phyloP scores from a whole-genome alignment of 805 yeast species.

The Clavispora phyllophila region DNA sequence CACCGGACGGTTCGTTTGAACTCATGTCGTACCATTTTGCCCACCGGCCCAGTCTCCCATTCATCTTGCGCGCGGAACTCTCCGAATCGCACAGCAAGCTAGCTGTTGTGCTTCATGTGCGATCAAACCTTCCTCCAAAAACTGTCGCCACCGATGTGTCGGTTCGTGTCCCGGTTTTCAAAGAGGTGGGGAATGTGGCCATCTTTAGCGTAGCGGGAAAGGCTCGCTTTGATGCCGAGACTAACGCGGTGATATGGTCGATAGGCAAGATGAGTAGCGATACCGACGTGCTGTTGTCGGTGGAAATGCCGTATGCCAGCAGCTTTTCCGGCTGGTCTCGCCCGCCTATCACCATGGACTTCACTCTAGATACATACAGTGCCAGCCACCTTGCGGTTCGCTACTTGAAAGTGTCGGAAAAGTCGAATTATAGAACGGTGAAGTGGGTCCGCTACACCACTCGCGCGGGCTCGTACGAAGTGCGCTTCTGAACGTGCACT shows the following conservation, averaged over 20 bases:
- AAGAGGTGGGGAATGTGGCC: constrained; percentile 22
- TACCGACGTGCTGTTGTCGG: constrained; percentile 56
- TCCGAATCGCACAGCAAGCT: constrained; percentile 40
- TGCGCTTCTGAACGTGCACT: constrained; percentile 34
- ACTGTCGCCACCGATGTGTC: constrained; percentile 59
- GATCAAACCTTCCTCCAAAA: constrained; percentile 56
- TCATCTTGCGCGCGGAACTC: constrained; percentile 55
- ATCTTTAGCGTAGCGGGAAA: constrained; percentile 55
- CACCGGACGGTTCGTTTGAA: constrained; percentile 87
- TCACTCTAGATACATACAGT: constrained; percentile 68
- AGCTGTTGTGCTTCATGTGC: constrained; percentile 56
- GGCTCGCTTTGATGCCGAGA: constrained; percentile 62
- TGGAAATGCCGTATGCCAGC: constrained; percentile 37
- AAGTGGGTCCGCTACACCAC: constrained; percentile 86
- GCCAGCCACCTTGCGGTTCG: constrained; percentile 73
- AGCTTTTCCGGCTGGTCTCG: constrained; percentile 47
- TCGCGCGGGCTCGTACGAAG: constrained; percentile 75
- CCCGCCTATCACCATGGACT: constrained; percentile 71
- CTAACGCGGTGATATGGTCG: constrained; percentile 63
- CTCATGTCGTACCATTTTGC: constrained; percentile 60
- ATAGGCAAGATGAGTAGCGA: constrained; percentile 64
- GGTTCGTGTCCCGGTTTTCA: constrained; percentile 65
- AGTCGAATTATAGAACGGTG: constrained; percentile 57
- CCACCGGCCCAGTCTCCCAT: constrained; percentile 61
- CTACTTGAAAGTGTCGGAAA: constrained; percentile 62